Percentiles rank a stretch among this genome's conserved stretches.
phyloP scores from a whole-genome alignment of 1,284 basidiomycete genomes.

The Moesziomyces antarcticus region DNA sequence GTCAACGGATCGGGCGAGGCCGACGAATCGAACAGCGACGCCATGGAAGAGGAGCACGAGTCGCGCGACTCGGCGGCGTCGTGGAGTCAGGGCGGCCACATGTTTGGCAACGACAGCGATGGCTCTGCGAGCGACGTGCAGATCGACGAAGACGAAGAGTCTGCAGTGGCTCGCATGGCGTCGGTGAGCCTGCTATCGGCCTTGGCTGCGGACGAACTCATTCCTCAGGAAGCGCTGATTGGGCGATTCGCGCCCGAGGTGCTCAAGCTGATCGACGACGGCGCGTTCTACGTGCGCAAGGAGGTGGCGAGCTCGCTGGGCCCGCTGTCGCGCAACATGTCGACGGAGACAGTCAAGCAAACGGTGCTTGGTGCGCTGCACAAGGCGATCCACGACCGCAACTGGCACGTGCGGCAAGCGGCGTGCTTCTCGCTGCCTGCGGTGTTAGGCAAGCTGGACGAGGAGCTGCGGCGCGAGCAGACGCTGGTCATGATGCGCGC shows the following conservation, averaged over 20 bases:
- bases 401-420: constrained; percentile 88
- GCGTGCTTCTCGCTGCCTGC: constrained; percentile 83
- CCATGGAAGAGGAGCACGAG: constrained; percentile 31
- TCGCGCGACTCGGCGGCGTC: constrained; percentile 3
- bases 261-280: constrained; percentile 79
- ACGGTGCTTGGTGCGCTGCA: constrained; percentile 78
- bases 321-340: constrained; percentile 84
- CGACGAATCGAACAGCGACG: constrained; percentile 5
- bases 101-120: constrained; percentile 43
- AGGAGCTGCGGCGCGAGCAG: constrained; percentile 40
- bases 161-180: constrained; percentile 85
- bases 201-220: constrained; percentile 71
- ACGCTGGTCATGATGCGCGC: constrained; percentile 57
- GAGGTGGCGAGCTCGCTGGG: constrained; percentile 91
- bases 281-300: constrained; percentile 83
- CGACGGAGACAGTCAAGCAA: constrained; percentile 75
- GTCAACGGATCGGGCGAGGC: neutral
- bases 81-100: constrained; percentile 35
- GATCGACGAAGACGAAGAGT: constrained; percentile 72
- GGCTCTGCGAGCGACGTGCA: constrained; percentile 37
- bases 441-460: constrained; percentile 34
- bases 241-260: constrained; percentile 83
- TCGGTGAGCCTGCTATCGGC: constrained; percentile 94
- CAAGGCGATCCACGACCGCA: constrained; percentile 76
- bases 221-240: constrained; percentile 73